phyloP scores from a whole-genome alignment of 352 stramenopile genomes.

The Aphanomyces euteiches region DNA sequence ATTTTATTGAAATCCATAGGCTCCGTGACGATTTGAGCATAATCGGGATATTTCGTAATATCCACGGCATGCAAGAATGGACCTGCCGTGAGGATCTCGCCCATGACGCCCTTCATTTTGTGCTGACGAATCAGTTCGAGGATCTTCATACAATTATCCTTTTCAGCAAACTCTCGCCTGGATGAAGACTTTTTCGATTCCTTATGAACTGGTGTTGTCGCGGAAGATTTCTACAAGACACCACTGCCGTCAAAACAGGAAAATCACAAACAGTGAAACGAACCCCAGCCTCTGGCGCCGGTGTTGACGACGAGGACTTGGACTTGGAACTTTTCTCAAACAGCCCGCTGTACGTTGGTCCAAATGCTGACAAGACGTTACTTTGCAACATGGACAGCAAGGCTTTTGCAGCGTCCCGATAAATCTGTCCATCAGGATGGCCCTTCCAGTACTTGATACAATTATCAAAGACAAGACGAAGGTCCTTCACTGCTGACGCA shows the following conservation, averaged over 20 bases:
- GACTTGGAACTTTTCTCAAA: too few relatives aligned
- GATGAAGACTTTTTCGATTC: too few relatives aligned
- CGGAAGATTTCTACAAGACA: too few relatives aligned
- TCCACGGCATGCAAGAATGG: constrained; percentile 82
- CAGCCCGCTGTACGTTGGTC: constrained; percentile 10
- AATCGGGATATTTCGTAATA: constrained; percentile 83
- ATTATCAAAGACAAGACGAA: constrained; percentile 84
- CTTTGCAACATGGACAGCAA: constrained; percentile 53
- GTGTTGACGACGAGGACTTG: constrained; percentile 37
- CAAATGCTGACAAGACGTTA: constrained; percentile 42
- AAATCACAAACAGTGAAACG: too few relatives aligned
- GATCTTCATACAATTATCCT: constrained; percentile 62
- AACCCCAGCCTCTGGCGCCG: too few relatives aligned
- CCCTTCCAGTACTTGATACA: constrained; percentile 77
- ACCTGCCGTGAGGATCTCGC: constrained; percentile 70
- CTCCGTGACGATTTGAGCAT: constrained; percentile 70
- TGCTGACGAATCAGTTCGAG: constrained; percentile 65
- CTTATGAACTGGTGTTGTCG: too few relatives aligned
- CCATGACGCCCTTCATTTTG: constrained; percentile 76
- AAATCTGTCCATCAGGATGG: constrained; percentile 70
- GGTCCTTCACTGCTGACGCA: constrained; percentile 51
- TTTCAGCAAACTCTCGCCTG: constrained; percentile 45
- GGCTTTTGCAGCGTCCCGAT: constrained; percentile 69
- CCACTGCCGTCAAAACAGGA: too few relatives aligned
- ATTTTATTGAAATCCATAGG: constrained; percentile 88